Base-by-base conservation (phyloP, 2,329 filamentous ascomycete genomes). In the Harringtonia lauricola region DNA sequence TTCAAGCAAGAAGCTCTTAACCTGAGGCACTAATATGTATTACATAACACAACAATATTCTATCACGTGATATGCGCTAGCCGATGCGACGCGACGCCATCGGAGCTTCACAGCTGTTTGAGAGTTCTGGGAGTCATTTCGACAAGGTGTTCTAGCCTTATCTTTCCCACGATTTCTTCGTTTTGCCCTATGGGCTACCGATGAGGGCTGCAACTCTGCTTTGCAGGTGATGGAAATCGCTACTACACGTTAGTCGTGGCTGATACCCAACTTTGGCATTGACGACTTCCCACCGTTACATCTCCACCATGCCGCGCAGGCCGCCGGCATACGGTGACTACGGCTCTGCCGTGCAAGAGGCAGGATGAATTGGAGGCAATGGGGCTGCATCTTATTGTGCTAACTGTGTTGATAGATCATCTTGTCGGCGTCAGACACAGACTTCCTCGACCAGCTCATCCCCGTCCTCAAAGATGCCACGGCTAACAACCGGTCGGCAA, bases 361-460 rank as follows among this genome's bases (percentile, higher is more conserved):
- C 57, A 44, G 24, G 24, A 6, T 26, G 24, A 29, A 35, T 18
- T 17, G 8, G 33, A 17, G 8, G 19, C 24, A 31, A 22, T 18
- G 17, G 12, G 12, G 3, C 13, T n/a, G n/a, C n/a, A n/a, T n/a
- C 17, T n/a, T 18, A 4, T 5, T 26, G 24, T 26, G 24, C 24
- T 26, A 26, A 26, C 24, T 10, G 10, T 26, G 6, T 36, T 14
- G 24, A 36, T 59, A 98, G 87, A 94, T 96, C 53, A 89, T 95
- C 49, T 79, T 94, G 54, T 88, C 90, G 2, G 84, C 88, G 13
- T 88, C 89, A 19, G 90, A 96, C 57, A 76, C 83, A 40, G 92
- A 98, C 56, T 96, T 95, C 57, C 79, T 98, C 50, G 92, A 96
- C 60, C 90, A 95, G 58, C 69, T 98, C 41, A 95, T 96, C 39